Conservation (phyloP, 192 early-diverging fungal species). For the Haplosporangium gracile region DNA sequence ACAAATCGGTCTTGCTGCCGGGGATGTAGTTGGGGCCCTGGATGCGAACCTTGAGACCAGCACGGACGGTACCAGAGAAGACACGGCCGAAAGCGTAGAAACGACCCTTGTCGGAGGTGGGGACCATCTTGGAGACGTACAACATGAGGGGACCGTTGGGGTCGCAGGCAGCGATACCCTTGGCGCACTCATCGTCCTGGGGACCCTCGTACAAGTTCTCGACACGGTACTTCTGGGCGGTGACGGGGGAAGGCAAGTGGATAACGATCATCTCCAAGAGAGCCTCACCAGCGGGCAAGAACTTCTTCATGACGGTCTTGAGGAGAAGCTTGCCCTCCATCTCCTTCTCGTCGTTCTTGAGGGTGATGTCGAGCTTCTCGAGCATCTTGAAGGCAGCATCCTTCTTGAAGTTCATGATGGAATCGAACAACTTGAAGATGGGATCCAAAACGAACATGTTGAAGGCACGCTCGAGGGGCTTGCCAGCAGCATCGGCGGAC, state of each 20-base stretch:
- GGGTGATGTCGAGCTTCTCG: slow-evolving; percentile 87
- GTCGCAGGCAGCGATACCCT: slow-evolving; percentile 90
- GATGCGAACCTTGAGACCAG: slow-evolving; percentile 99
- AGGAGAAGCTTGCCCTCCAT: slow-evolving; percentile 93
- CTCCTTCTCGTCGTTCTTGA: slow-evolving; percentile 92
- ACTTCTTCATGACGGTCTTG: slow-evolving; percentile 98
- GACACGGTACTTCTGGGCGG: slow-evolving; percentile 93
- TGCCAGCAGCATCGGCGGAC: slow-evolving; percentile 79
- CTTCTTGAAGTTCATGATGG: slow-evolving; percentile 98
- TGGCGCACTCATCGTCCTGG: slow-evolving; percentile 92
- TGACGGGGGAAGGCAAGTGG: slow-evolving; percentile 95
- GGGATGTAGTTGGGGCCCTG: slow-evolving; percentile 95
- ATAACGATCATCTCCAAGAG: slow-evolving; percentile 99
- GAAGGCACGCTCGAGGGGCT: slow-evolving; percentile 94
- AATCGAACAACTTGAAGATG: slow-evolving; percentile 96
- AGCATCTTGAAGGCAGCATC: slow-evolving; percentile 81
- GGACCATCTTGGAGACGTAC: slow-evolving; percentile 99
- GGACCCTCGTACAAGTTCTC: slow-evolving; percentile 97
- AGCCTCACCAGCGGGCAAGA: slow-evolving; percentile 97
- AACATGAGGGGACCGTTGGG: slow-evolving; percentile 97
- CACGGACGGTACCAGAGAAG: slow-evolving; percentile 97
- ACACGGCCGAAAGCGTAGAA: slow-evolving; percentile 99
- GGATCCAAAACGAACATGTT: slow-evolving; percentile 97
- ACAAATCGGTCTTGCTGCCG: slow-evolving; percentile 94
- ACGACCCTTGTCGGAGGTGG: slow-evolving; percentile 98